Evolutionary conservation across 1,284 basidiomycete species (phyloP).

Genomic region (Paramarasmius palmivorus): DNA sequence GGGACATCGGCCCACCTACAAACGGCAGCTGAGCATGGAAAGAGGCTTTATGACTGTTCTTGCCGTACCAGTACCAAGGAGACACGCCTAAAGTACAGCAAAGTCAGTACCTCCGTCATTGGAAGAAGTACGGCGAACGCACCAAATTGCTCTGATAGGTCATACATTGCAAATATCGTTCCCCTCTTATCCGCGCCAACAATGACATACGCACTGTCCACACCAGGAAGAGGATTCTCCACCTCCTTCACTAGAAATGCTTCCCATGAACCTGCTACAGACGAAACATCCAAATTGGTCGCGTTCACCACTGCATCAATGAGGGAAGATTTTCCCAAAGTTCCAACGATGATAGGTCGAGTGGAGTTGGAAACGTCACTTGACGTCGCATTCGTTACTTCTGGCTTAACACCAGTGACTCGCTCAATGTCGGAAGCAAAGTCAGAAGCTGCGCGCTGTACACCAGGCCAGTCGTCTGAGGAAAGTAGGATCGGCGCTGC

Average conservation of each 20-base stretch:
- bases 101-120: too few relatives aligned
- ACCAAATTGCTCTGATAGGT: conserved; percentile 74
- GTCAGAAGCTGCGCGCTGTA: conserved; percentile 61
- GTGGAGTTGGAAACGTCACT: conserved; percentile 21
- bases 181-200: conserved; percentile 68
- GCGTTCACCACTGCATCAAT: conserved; percentile 54
- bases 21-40: neutral
- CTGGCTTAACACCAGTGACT: conserved; percentile 55
- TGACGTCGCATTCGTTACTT: conserved; percentile 45
- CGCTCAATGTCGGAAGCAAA: conserved; percentile 62
- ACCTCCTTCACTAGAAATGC: conserved; percentile 55
- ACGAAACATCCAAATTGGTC: conserved; percentile 54
- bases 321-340: conserved; percentile 61
- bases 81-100: conserved; percentile 46
- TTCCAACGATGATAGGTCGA: conserved; percentile 62
- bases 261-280: conserved; percentile 66
- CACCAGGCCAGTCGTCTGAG: conserved; percentile 62
- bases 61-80: conserved; percentile 63
- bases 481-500: conserved; percentile 54
- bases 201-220: conserved; percentile 63
- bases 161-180: conserved; percentile 69
- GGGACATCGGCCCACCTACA: conserved; percentile 62
- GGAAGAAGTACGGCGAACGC: conserved; percentile 19
- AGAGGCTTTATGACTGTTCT: neutral
- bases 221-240: conserved; percentile 55